Percentiles rank a stretch among this genome's conserved stretches.
phyloP scores from a whole-genome alignment of 768 basidiomycete genomes.

The Serendipita sp. region DNA sequence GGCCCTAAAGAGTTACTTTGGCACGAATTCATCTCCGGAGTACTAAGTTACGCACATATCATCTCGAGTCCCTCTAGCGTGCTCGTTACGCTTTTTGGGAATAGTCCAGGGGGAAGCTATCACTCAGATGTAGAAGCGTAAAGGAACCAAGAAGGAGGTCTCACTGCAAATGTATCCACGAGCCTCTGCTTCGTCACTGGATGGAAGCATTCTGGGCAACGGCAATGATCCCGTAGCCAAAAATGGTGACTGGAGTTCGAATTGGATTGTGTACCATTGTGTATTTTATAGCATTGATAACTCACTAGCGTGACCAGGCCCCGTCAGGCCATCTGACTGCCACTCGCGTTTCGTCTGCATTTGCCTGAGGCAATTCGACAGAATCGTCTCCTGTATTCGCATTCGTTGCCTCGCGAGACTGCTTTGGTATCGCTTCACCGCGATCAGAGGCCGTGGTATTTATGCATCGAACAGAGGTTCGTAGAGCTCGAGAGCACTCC shows the following conservation, averaged over 20 bases:
- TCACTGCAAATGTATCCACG: slow-evolving; percentile 67
- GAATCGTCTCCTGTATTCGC: not conserved
- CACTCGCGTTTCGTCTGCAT: slow-evolving; percentile 38
- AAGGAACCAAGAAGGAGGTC: slow-evolving; percentile 10
- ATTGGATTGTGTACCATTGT: not conserved
- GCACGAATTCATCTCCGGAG: not conserved
- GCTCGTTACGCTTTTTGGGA: slow-evolving; percentile 41
- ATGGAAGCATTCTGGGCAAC: slow-evolving; percentile 78
- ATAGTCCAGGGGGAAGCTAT: slow-evolving; percentile 64
- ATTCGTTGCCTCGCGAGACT: not conserved
- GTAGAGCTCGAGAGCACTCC: not conserved
- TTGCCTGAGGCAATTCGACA: not conserved
- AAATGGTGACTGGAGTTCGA: slow-evolving; percentile 54
- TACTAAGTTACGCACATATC: slow-evolving; percentile 38
- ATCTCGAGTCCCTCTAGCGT: slow-evolving; percentile 53
- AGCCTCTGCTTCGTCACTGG: slow-evolving; percentile 80
- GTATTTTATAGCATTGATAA: slow-evolving; percentile 11
- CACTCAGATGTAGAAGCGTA: not conserved
- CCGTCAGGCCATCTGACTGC: slow-evolving; percentile 58
- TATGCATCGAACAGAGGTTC: not conserved
- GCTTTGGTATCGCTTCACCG: too few species aligned
- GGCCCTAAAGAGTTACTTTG: slow-evolving; percentile 29
- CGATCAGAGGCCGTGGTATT: too few species aligned
- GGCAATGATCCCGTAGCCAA: slow-evolving; percentile 87
- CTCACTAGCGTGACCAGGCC: slow-evolving; percentile 66